Evolutionary conservation across 106 monocot species (phyloP).

Genomic region (Agapanthus africanus): DNA sequence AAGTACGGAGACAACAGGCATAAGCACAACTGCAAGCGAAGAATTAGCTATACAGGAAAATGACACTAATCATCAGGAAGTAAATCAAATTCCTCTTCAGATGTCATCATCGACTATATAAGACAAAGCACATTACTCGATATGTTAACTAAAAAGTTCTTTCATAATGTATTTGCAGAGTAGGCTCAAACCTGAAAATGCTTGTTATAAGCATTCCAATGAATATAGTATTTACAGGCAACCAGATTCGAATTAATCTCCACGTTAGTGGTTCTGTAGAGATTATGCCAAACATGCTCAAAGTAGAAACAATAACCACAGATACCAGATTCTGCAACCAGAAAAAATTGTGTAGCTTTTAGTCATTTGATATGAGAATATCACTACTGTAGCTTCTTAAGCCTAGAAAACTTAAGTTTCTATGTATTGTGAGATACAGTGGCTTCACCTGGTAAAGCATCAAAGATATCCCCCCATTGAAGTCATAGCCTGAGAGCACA

Average conservation of each 20-base stretch:
- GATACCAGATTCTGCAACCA: conserved; percentile 53
- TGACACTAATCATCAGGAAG: background rate
- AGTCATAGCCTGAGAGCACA: conserved; percentile 81
- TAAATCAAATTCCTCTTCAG: background rate
- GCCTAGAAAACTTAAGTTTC: background rate
- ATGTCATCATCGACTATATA: background rate
- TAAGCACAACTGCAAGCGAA: background rate
- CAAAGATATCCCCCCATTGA: conserved; percentile 85
- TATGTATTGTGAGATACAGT: background rate
- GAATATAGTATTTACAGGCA: conserved; percentile 73
- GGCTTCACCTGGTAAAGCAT: conserved; percentile 89
- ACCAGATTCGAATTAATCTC: conserved; percentile 59
- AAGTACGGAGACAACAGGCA: background rate
- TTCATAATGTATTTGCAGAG: background rate
- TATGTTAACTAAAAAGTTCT: background rate
- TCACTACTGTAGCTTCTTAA: no score
- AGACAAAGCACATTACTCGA: background rate
- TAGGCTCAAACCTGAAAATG: conserved; percentile 43
- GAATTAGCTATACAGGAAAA: background rate
- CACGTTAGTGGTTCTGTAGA: conserved; percentile 63
- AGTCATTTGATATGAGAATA: background rate
- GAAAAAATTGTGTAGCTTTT: background rate
- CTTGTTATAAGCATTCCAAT: conserved; percentile 67
- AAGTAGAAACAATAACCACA: conserved; percentile 34
- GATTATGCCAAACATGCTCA: conserved; percentile 31